Evolutionary conservation across 208 protist genomes (phyloP).

Genomic region (Trypanosoma scelopori): DNA sequence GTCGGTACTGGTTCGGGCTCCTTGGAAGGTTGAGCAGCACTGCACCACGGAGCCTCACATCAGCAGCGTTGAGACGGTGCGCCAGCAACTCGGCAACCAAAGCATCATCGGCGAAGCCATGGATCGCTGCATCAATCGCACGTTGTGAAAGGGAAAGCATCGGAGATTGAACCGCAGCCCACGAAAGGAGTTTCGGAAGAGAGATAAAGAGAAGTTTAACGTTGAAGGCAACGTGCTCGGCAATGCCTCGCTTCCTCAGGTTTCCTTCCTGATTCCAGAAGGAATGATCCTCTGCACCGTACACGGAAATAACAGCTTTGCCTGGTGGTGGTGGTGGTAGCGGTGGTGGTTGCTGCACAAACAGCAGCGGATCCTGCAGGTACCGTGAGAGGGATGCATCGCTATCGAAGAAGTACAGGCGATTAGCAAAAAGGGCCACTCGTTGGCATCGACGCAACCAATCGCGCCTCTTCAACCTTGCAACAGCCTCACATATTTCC

Average conservation of each 20-base stretch:
- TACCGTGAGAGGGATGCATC: conserved; percentile 63
- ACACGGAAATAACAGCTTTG: conserved; percentile 27
- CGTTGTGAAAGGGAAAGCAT: conserved; percentile 49
- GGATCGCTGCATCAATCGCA: conserved; percentile 50
- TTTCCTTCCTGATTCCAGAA: conserved; percentile 10
- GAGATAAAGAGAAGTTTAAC: conserved; percentile 54
- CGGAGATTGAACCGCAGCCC: conserved; percentile 52
- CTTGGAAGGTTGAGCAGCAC: conserved; percentile 79
- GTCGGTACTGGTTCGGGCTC: conserved; percentile 31
- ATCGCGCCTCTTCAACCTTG: conserved; percentile 29
- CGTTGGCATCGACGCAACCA: conserved; percentile 40
- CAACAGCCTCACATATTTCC: conserved; percentile 52
- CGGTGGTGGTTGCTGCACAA: conserved; percentile 66
- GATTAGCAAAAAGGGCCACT: conserved; percentile 48
- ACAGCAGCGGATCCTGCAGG: conserved; percentile 68
- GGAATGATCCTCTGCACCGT: not conserved
- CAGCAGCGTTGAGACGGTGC: conserved; percentile 54
- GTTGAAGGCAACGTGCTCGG: conserved; percentile 77
- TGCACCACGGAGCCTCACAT: conserved; percentile 63
- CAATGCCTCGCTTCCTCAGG: conserved; percentile 54
- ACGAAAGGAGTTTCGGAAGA: conserved; percentile 77
- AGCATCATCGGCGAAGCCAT: conserved; percentile 31
- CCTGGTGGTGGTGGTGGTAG: conserved; percentile 34
- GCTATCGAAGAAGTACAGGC: conserved; percentile 77
- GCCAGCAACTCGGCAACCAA: conserved; percentile 49